phyloP scores from a whole-genome alignment of 805 yeast species.

The Sugiyamaella marilandica region DNA sequence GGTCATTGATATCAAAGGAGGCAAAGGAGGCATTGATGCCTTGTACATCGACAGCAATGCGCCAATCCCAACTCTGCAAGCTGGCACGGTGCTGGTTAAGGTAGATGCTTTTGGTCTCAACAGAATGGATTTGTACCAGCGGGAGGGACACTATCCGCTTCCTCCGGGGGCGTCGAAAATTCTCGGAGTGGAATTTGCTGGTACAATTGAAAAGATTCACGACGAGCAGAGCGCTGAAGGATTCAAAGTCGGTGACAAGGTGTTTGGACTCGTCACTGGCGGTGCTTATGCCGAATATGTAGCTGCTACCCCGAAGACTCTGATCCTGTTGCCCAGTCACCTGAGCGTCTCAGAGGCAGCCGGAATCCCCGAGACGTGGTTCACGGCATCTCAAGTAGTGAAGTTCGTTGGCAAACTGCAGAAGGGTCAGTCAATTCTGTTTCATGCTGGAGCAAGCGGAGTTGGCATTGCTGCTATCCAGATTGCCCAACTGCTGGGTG shows the following conservation, averaged over 20 bases:
- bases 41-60: constrained; percentile 24
- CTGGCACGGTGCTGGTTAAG: constrained; percentile 29
- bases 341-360: constrained; percentile 30
- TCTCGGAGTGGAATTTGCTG: constrained; percentile 38
- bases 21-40: constrained; percentile 27
- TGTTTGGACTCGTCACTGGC: constrained; percentile 35
- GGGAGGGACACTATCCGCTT: constrained; percentile 29
- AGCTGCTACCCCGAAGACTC: constrained; percentile 25
- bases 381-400: constrained; percentile 34
- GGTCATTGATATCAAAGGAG: constrained; percentile 27
- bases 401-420: constrained; percentile 27
- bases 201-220: constrained; percentile 24
- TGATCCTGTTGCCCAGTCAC: constrained; percentile 25
- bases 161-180: constrained; percentile 31
- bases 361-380: constrained; percentile 35
- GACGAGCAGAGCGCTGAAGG: constrained; percentile 9
- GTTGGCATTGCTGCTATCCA: constrained; percentile 36
- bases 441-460: constrained; percentile 35
- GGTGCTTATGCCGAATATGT: constrained; percentile 38
- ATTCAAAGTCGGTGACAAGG: constrained; percentile 33
- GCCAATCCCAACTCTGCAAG: constrained; percentile 20
- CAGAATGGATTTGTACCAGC: constrained; percentile 33
- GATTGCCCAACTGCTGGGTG: constrained; percentile 35
- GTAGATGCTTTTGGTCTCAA: constrained; percentile 35
- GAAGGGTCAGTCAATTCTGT: constrained; percentile 29